Conservation (phyloP, 1,284 basidiomycete species). For the Fomitopsis betulina region DNA sequence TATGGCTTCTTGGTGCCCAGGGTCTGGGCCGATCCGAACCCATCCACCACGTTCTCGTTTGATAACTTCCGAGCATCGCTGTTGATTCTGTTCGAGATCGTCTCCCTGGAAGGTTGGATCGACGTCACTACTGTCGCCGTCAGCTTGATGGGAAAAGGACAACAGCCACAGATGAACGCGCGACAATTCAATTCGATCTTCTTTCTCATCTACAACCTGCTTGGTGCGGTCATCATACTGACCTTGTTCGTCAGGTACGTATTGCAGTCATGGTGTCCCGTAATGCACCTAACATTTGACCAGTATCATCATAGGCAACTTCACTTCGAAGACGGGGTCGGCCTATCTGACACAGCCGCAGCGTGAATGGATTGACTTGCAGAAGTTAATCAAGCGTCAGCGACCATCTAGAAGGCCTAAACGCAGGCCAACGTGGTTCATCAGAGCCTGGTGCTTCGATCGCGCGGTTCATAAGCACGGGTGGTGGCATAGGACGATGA, state of each 20-base stretch:
- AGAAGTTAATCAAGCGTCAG: conserved; percentile 86
- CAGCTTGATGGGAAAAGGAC: conserved; percentile 67
- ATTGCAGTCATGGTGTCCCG: conserved; percentile 13
- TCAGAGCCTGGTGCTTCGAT: conserved; percentile 90
- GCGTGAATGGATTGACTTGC: conserved; percentile 92
- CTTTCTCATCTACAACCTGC: conserved; percentile 89
- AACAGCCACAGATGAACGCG: conserved; percentile 70
- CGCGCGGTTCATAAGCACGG: conserved; percentile 90
- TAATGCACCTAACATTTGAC: not conserved
- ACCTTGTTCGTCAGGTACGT: conserved; percentile 82
- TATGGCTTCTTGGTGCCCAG: conserved; percentile 78
- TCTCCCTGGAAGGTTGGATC: conserved; percentile 94
- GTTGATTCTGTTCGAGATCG: conserved; percentile 95
- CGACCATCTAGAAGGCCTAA: conserved; percentile 82
- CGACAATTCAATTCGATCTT: conserved; percentile 86
- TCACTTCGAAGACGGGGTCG: conserved; percentile 80
- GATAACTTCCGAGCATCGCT: conserved; percentile 85
- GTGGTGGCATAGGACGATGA: conserved; percentile 89
- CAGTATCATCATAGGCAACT: conserved; percentile 95
- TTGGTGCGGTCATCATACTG: conserved; percentile 89
- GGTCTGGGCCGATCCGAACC: conserved; percentile 85
- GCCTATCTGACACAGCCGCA: conserved; percentile 87
- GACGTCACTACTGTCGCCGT: conserved; percentile 87
- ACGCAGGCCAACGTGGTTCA: conserved; percentile 43
- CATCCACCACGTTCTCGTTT: conserved; percentile 86